Base-by-base conservation (phyloP, 192 early-diverging fungal species). In the Umbelopsis sp. region DNA sequence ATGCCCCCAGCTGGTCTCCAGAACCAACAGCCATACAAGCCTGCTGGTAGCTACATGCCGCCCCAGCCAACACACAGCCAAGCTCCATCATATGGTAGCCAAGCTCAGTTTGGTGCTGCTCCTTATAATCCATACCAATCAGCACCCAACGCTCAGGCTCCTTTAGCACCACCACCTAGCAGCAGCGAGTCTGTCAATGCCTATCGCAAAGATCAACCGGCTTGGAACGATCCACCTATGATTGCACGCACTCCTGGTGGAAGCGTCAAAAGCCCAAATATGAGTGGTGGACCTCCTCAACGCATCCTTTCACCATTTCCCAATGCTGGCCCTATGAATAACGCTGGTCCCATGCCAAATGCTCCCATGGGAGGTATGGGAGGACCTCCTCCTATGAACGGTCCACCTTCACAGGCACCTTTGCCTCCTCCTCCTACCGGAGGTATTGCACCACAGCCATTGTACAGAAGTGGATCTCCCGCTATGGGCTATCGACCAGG, bases 201-300 rank as follows among this genome's bases (percentile, higher is more conserved):
- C 16, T 61, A 61, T n/a, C 55, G 55, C 33, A 85, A 82, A 49
- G 72, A 78, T 46, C 68, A 75, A 37, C 71, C 80, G 21, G 82
- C 82, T 58, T 88, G 85, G 85, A 88, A 88, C 67, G 87, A 88
- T 69, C 84, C 87, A 30, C 87, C 87, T 58, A 58, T 82, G 71
- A 25, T 50, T 4, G 10, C 65, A 30, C 48, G 71, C 44, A 51
- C 55, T 21, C 35, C 71, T 5, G 27, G 23, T 35, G 67, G 46
- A 74, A 67, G 71, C 72, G 44, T 55, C 3, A 72, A 69, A 22
- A 73, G 68, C 27, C 71, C 76, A 30, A 51, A 50, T 15, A 61
- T 30, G 16, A 13, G 45, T 16, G 23, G 44, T 13, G n/a, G 25
- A 12, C 33, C 68, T 12, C 35, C 73, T 46, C 67, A 79, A 18